Base-by-base conservation (phyloP, 176 grass and related monocot species). In the Hyparrhenia diplandra region DNA sequence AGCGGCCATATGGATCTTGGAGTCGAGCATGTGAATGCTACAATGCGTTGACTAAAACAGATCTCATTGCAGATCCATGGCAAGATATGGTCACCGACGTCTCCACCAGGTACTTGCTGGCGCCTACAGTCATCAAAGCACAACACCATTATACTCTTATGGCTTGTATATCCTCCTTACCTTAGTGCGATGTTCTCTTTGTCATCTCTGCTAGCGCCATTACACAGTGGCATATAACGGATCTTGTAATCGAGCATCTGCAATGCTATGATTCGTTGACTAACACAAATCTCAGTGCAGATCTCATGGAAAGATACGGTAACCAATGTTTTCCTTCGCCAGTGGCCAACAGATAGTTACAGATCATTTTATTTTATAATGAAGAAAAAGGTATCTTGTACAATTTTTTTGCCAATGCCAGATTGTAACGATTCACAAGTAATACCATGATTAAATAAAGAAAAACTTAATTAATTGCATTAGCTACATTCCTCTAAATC, bases 121-220 rank as follows among this genome's bases (percentile, higher is more conserved):
- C 18, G 2, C 20, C 18, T 43, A 2, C 1, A 0, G 1, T 21
- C 58, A 20, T 31, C 7, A 8, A 29, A 25, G 34, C 6, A 27
- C 8, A 63, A 24, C 14, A 4, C 25, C 13, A 5, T n/a, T n/a
- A n/a, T 3, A 62, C 5, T 13, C 25, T 21, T 64, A 45, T 31
- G 8, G 4, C 8, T 76, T 24, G 9, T 42, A n/a, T 28, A 18
- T 39, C 21, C 12, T 64, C 25, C 9, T 21, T 41, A 0, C 1
- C 12, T 2, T 1, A 3, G n/a, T 46, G 11, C 14, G 25, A 2
- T 11, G 5, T 21, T 64, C 5, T 64, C 4, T 55, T 30, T 32
- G 2, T 13, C 2, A 46, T 46, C 25, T 30, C 2, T 0, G 0
- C 9, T 29, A 11, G 8, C 0, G 0, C 0, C 21, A 1, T 40